Evolutionary conservation across 805 yeast species (phyloP), one percentile per base, ranked within the genome.

Genomic region (Torulaspora franciscae): DNA sequence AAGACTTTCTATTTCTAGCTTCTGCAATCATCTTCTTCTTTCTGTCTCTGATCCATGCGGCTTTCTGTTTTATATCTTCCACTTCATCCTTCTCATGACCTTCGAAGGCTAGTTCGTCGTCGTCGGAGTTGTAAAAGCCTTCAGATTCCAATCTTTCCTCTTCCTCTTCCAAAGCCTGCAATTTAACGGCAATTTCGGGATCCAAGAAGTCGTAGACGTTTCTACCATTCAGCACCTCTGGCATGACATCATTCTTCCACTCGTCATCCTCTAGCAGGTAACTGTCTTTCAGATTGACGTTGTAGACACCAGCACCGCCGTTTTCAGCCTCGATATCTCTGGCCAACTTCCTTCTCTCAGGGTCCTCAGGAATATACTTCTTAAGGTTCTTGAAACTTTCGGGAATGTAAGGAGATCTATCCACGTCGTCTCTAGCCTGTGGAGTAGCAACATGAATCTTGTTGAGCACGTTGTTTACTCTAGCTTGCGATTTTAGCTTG

Each of bases 241-340:
- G 99, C 88, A 93, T 88, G 51, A 84, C 77, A 68, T 93, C 99
- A 55, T 88, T 80, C 77, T 91, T 91, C 99, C 99, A 93, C 53
- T 87, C 95, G 42, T 91, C 98, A 64, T 93, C 91, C 56, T 91
- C 99, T 57, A 93, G 74, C 50, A 93, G 56, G 69, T 95, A 93
- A 61, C 83, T 85, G 63, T 91, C 98, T 66, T 89, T 87, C 71
- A 93, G 75, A 72, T 93, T 89, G 64, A 93, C 79, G 72, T 89
- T 93, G 75, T 72, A 93, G 28, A 93, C 99, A 75, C 99, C 99
- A 35, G 99, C 97, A 65, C 99, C 99, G 64, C 99, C 99, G 60
- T 93, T 87, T 65, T 85, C 96, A 40, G 77, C 83, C 72, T 93
- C 99, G 51, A 89, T 74, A 64, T 93, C 98, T 61, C 87, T 79